A percentile compares a stretch with the other conserved stretches of the same genome.
Evolutionary conservation across 768 basidiomycete species (phyloP).

Genomic region (Imleria badia): DNA sequence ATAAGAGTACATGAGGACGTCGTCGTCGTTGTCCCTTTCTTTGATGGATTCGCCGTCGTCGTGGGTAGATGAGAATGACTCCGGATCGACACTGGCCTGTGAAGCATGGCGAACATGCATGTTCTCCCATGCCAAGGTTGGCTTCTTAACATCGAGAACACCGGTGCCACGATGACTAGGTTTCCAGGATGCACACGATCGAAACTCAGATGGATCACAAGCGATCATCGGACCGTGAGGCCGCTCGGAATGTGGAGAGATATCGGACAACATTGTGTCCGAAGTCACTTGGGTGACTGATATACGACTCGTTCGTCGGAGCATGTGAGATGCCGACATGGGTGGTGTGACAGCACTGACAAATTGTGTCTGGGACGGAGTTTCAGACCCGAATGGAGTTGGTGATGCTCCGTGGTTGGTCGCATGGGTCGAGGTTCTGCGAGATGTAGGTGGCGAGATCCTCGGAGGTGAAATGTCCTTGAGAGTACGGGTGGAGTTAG

Average conservation of each 20-base stretch:
- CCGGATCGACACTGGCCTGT: constrained; percentile 1
- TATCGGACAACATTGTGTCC: constrained; percentile 4
- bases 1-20: constrained; percentile 20
- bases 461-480: constrained; percentile 10
- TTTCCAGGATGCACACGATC: constrained; percentile 9
- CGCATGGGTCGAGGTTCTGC: constrained; percentile 8
- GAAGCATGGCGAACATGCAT: constrained; percentile 1
- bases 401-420: constrained; percentile 1
- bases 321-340: constrained; percentile 12
- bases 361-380: constrained; percentile 14
- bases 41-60: constrained; percentile 15
- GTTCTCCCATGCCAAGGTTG: constrained; percentile 9
- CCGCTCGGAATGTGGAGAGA: constrained; percentile 4
- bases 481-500: constrained; percentile 15
- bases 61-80: constrained; percentile 1
- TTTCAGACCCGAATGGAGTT: constrained; percentile 4
- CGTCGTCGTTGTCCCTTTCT: constrained; percentile 2
- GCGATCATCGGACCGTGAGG: not conserved
- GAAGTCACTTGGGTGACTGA: constrained; percentile 6
- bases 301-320: constrained; percentile 25
- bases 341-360: not conserved
- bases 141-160: constrained; percentile 6
- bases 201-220: constrained; percentile 23
- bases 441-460: constrained; percentile 21
- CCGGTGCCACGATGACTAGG: constrained; percentile 19